phyloP scores from a whole-genome alignment of 306 rosid genomes.

The Lupinus albus region DNA sequence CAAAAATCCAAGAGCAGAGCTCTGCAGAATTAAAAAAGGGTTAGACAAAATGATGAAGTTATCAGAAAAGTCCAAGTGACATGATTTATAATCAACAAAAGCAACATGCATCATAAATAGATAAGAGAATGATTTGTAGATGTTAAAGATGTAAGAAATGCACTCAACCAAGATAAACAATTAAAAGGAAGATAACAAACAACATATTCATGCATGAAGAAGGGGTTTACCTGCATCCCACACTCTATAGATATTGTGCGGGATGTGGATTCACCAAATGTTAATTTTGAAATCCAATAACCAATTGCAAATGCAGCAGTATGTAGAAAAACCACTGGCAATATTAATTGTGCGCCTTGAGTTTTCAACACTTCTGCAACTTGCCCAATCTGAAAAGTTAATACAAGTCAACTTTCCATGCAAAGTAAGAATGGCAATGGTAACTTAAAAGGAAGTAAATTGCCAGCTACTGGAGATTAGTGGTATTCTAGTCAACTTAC shows the following conservation, averaged over 20 bases:
- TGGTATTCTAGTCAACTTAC: slow-evolving; percentile 51
- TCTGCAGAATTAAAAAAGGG: slow-evolving; percentile 48
- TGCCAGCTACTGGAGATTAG: slow-evolving; percentile 15
- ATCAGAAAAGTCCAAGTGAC: too few relatives aligned
- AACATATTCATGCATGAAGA: background rate
- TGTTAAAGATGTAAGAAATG: background rate
- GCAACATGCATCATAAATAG: too few relatives aligned
- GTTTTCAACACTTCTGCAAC: slow-evolving; percentile 80
- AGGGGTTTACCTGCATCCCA: slow-evolving; percentile 82
- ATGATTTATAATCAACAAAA: too few relatives aligned
- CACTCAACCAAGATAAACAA: slow-evolving; percentile 6
- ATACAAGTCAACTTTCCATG: slow-evolving; percentile 29
- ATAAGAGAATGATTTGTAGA: background rate
- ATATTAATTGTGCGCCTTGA: slow-evolving; percentile 77
- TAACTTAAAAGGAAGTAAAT: background rate
- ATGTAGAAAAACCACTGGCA: slow-evolving; percentile 84
- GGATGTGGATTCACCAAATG: slow-evolving; percentile 96
- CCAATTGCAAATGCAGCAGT: slow-evolving; percentile 89
- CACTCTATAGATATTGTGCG: slow-evolving; percentile 97
- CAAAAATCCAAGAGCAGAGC: slow-evolving; percentile 93
- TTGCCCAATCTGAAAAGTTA: slow-evolving; percentile 77
- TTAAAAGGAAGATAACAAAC: slow-evolving; percentile 26
- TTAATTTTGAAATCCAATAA: slow-evolving; percentile 75
- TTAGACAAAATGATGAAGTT: slow-evolving; percentile 23
- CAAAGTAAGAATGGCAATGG: slow-evolving; percentile 22